Evolutionary conservation across 192 early-diverging fungal species (phyloP), one percentile per base, ranked within the genome.

Genomic region (Lobosporangium transversale): DNA sequence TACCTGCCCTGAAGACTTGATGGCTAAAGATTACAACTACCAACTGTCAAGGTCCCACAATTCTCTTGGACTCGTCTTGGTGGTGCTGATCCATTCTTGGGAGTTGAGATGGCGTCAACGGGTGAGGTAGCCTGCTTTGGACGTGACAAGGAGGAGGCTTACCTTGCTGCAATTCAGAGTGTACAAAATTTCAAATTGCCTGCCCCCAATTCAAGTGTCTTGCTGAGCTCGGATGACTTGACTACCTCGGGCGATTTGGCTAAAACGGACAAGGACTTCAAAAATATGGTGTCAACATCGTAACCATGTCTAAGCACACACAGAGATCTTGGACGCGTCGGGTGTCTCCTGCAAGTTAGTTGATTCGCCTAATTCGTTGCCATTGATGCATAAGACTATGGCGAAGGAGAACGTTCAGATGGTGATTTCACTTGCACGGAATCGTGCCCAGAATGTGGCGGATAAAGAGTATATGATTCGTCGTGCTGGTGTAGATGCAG

Each of bases 51-150:
- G 84, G 94, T 93, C 31, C 96, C 96, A 29, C 92, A 98, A 68
- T 99, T 99, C 88, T 91, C 89, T 42, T 99, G 94, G 93, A 98
- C 94, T 44, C 94, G 97, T 37, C 83, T 99, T 32, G 90, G 87
- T 4, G 96, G 97, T 42, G 97, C 97, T 20, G 97, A 99, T 68
- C 96, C 97, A 37, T 90, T 96, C 84, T 85, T 99, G 35, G 95
- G 95, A 57, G 97, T 99, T 53, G 97, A 99, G 82, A 99, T 99
- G 97, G 91, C 95, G 23, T 95, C 93, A 15, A 99, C 97, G 3
- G 97, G 97, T 56, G 97, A 99, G 85, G 95, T 99, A 17, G 97
- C 97, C 0, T 97, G 95, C 83, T 99, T 99, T 69, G 97, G 97
- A 24, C 83, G 84, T 30, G 91, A 97, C 60, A 91, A 96, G 52